Evolutionary conservation across 805 yeast species (phyloP).

Genomic region (Blastobotrys chiropterorum): DNA sequence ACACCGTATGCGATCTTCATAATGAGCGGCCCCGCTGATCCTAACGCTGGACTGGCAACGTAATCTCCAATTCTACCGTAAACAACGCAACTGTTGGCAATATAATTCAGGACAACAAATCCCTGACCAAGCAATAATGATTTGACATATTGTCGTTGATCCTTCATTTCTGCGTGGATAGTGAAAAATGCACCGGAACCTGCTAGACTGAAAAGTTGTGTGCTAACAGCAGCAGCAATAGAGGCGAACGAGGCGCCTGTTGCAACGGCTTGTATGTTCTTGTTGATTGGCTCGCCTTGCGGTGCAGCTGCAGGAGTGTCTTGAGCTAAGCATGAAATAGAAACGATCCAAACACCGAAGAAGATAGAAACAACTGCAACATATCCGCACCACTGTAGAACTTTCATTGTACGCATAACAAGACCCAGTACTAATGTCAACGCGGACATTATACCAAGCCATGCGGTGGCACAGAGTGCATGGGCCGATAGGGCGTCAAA

Average conservation of each 20-base stretch:
- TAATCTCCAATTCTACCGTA: constrained; percentile 5
- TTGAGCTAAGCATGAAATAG: constrained; percentile 7
- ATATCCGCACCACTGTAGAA: constrained; percentile 5
- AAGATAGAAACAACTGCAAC: constrained; percentile 5
- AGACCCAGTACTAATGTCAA: neutral
- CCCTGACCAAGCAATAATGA: constrained; percentile 4
- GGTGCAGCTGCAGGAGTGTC: constrained; percentile 4
- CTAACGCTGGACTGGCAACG: constrained; percentile 8
- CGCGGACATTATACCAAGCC: constrained; percentile 4
- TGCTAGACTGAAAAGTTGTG: constrained; percentile 3
- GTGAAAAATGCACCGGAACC: constrained; percentile 8
- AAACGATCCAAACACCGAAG: constrained; percentile 5
- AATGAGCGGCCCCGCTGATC: constrained; percentile 7
- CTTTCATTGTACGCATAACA: constrained; percentile 4
- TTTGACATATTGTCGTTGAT: neutral
- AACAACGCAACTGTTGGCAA: constrained; percentile 2
- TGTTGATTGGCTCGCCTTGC: neutral
- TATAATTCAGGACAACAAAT: constrained; percentile 4
- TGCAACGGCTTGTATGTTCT: neutral
- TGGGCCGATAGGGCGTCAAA: constrained; percentile 3
- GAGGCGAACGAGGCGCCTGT: neutral
- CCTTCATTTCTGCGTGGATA: constrained; percentile 7
- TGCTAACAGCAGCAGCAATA: constrained; percentile 3
- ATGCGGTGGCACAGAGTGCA: constrained; percentile 4
- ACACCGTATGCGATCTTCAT: constrained; percentile 8